phyloP scores from a whole-genome alignment of 805 yeast genomes.

The Ogataea allantospora region DNA sequence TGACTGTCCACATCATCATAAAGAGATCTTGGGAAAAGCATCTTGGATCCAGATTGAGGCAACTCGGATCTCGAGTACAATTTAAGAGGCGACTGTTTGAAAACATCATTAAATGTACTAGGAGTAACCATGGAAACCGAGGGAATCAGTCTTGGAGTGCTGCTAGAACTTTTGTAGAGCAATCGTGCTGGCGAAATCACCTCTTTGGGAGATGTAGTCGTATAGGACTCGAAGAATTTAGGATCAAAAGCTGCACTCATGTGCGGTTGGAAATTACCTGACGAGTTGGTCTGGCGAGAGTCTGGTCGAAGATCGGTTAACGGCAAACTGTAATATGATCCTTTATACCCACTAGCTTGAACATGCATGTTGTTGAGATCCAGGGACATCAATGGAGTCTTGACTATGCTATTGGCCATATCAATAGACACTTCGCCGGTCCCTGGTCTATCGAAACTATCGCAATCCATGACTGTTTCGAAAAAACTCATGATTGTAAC shows the following conservation, averaged over 20 bases:
- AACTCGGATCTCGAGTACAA: conserved; percentile 13
- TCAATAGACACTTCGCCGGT: conserved; percentile 20
- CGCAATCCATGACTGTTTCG: conserved; percentile 19
- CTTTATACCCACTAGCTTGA: conserved; percentile 14
- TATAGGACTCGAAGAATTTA: conserved; percentile 16
- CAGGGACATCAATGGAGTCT: conserved; percentile 19
- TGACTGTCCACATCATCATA: conserved; percentile 19
- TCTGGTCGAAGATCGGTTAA: conserved; percentile 17
- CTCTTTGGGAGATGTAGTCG: conserved; percentile 16
- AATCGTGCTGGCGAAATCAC: conserved; percentile 20
- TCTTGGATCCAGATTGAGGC: conserved; percentile 13
- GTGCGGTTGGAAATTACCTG: conserved; percentile 9
- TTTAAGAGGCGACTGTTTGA: conserved; percentile 17
- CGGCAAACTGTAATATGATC: conserved; percentile 14
- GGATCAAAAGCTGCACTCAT: conserved; percentile 15
- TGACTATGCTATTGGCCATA: conserved; percentile 13
- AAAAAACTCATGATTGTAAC: conserved; percentile 16
- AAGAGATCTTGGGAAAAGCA: conserved; percentile 16
- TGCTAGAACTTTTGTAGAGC: conserved; percentile 13
- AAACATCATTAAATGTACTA: conserved; percentile 11
- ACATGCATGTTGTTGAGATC: conserved; percentile 20
- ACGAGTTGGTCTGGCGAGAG: conserved; percentile 9
- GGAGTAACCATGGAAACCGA: conserved; percentile 12
- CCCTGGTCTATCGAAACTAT: conserved; percentile 17
- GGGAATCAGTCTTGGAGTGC: conserved; percentile 11